Evolutionary conservation across 2,329 filamentous ascomycete species (phyloP), one percentile per base, ranked within the genome.

Genomic region (Didymella pomorum): DNA sequence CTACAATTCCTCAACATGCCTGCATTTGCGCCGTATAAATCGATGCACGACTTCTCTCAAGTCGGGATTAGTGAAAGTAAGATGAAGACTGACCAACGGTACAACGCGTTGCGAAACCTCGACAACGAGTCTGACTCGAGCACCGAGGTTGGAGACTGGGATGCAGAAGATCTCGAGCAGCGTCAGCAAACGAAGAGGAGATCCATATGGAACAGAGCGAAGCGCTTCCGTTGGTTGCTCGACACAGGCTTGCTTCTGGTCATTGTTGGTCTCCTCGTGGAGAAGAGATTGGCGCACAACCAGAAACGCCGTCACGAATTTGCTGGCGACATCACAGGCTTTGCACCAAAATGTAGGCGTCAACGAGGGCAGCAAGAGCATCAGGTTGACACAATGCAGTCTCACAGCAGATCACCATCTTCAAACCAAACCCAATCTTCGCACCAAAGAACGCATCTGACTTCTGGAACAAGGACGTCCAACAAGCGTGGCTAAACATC

Each of bases 381-480:
- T 21, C 1, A 20, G n/a, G 16, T 51, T 62, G 48, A 67, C 52
- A 1, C 18, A 8, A 1, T 26, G 14, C 33, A 71, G 68, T 76
- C 50, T 71, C 69, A 1, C 71, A 75, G 45, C 69, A 74, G 39
- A 69, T 75, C 41, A 59, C 67, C 9, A 67, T 50, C 11, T 75
- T 75, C 57, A 63, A 59, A 43, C 71, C 70, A 9, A 58, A 71
- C 20, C 25, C 57, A 8, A 35, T 56, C 0, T 75, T 74, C 52
- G 68, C 67, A 20, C 73, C 73, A 1, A 67, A 74, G 26, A 65
- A 75, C 26, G 61, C 70, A 14, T 59, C 61, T 1, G 62, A 66
- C n/a, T 75, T 74, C 25, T 76, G 70, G 69, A 64, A 63, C n/a
- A 60, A 60, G 18, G 64, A 71, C 45, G 73, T 71, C 1, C 68